These are phyloP conservation scores for Leishmania arabica DNA, from an alignment of 208 protist genomes.

Conservation along the genomic window DNA sequence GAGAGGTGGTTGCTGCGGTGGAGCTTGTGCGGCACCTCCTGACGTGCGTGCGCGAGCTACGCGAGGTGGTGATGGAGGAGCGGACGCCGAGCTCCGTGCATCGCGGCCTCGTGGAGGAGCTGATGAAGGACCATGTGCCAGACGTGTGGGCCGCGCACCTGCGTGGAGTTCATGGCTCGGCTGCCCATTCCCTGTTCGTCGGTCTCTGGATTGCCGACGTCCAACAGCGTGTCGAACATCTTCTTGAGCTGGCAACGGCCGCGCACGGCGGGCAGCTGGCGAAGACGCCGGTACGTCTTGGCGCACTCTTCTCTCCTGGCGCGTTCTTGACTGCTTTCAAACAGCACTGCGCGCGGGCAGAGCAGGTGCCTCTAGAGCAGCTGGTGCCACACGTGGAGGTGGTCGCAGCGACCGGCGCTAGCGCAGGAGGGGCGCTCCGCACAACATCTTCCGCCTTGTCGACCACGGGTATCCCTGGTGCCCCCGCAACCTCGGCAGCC, in stretches of 20 bases:
- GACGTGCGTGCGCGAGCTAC: slow-evolving; percentile 71
- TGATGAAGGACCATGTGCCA: slow-evolving; percentile 88
- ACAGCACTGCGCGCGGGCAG: slow-evolving; percentile 91
- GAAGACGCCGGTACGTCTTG: slow-evolving; percentile 83
- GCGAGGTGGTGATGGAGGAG: slow-evolving; percentile 61
- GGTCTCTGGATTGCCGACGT: slow-evolving; percentile 67
- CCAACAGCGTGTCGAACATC: slow-evolving; percentile 52
- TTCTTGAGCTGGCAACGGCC: slow-evolving; percentile 61
- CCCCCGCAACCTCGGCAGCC: slow-evolving; percentile 17
- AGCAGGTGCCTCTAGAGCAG: slow-evolving; percentile 92
- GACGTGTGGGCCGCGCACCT: slow-evolving; percentile 78
- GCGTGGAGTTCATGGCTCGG: slow-evolving; percentile 33
- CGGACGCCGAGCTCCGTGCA: slow-evolving; percentile 90
- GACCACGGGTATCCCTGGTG: too few relatives aligned
- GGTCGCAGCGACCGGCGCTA: not conserved
- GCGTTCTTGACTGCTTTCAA: slow-evolving; percentile 98
- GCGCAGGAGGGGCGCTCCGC: not conserved
- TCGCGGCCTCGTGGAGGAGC: slow-evolving; percentile 79
- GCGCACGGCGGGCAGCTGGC: slow-evolving; percentile 28
- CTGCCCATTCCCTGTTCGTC: slow-evolving; percentile 42
- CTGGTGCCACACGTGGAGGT: slow-evolving; percentile 81
- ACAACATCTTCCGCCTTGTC: not conserved
- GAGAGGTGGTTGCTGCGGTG: slow-evolving; percentile 74
- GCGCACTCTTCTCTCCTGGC: slow-evolving; percentile 95
- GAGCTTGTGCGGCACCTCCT: slow-evolving; percentile 74